phyloP scores from a whole-genome alignment of 441 rosid species.

The Cnidoscolus chayamansa region DNA sequence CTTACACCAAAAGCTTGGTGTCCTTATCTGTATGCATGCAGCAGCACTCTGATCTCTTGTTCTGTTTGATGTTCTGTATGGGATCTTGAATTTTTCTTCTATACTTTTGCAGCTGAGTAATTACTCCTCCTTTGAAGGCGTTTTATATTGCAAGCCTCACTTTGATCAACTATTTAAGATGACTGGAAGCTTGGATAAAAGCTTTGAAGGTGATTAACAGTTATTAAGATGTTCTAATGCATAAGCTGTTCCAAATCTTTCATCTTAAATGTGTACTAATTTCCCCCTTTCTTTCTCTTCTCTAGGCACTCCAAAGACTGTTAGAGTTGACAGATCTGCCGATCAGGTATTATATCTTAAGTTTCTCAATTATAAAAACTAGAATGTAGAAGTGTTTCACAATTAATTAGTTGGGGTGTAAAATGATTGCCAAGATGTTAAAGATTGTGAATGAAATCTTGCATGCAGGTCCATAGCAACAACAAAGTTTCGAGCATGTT shows the following conservation, averaged over 20 bases:
- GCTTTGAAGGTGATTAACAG: constrained; percentile 51
- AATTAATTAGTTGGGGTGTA: constrained; percentile 1
- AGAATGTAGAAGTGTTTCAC: background rate
- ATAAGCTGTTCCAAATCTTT: background rate
- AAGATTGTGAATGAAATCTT: constrained; percentile 10
- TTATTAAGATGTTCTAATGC: background rate
- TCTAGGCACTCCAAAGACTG: constrained; percentile 59
- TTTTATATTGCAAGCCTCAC: constrained; percentile 77
- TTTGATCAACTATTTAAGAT: constrained; percentile 68
- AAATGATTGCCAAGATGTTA: background rate
- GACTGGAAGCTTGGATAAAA: constrained; percentile 76
- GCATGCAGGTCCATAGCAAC: constrained; percentile 38
- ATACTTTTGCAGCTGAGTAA: constrained; percentile 48
- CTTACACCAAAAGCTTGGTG: background rate
- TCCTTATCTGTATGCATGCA: background rate
- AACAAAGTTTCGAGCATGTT: constrained; percentile 62
- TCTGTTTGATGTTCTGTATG: background rate
- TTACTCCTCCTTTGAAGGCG: constrained; percentile 69
- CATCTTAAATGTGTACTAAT: constrained; percentile 8
- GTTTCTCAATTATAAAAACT: background rate
- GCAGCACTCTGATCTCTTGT: background rate
- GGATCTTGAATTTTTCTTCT: constrained; percentile 8
- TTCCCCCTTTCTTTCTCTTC: constrained; percentile 7
- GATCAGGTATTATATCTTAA: constrained; percentile 43
- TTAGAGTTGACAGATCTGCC: constrained; percentile 45